A percentile compares a stretch with the other conserved stretches of the same genome.
phyloP scores from a whole-genome alignment of 768 basidiomycete species.

The Kwoniella sp. region DNA sequence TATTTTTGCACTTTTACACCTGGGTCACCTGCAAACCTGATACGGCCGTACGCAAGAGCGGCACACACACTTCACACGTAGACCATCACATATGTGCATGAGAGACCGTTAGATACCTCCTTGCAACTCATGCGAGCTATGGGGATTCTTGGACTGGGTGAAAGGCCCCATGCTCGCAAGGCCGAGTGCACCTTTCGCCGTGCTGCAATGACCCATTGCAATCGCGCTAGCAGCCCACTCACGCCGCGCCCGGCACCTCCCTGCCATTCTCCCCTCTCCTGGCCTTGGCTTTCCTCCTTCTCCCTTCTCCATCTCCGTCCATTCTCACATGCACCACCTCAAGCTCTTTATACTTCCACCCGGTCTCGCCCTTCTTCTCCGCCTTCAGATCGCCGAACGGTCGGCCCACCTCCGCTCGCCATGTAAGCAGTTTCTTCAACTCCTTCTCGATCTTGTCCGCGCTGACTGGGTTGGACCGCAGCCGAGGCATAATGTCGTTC shows the following conservation, averaged over 20 bases:
- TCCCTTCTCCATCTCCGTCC: slow-evolving; percentile 26
- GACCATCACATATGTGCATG: no score
- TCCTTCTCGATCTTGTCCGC: slow-evolving; percentile 27
- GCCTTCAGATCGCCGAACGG: slow-evolving; percentile 38
- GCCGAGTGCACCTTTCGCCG: not conserved
- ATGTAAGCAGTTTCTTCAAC: slow-evolving; percentile 27
- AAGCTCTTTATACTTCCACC: slow-evolving; percentile 29
- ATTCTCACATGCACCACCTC: slow-evolving; percentile 18
- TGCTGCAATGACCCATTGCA: not conserved
- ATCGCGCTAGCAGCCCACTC: not conserved
- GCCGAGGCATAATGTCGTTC: slow-evolving; percentile 29
- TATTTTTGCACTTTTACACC: no score
- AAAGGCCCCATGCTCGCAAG: no score
- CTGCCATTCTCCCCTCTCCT: slow-evolving; percentile 36
- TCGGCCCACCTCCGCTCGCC: slow-evolving; percentile 34
- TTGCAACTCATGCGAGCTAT: no score
- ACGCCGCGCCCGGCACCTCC: slow-evolving; percentile 28
- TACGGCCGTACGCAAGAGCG: no score
- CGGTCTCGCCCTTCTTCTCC: slow-evolving; percentile 16
- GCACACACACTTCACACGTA: no score
- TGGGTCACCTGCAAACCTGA: no score
- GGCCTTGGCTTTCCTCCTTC: slow-evolving; percentile 24
- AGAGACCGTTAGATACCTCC: no score
- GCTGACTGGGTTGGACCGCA: slow-evolving; percentile 23
- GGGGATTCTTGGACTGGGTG: no score